These are phyloP conservation scores for Drechslerella coelobrocha DNA, from an alignment of 2,329 filamentous ascomycete genomes.

Conservation along the genomic window DNA sequence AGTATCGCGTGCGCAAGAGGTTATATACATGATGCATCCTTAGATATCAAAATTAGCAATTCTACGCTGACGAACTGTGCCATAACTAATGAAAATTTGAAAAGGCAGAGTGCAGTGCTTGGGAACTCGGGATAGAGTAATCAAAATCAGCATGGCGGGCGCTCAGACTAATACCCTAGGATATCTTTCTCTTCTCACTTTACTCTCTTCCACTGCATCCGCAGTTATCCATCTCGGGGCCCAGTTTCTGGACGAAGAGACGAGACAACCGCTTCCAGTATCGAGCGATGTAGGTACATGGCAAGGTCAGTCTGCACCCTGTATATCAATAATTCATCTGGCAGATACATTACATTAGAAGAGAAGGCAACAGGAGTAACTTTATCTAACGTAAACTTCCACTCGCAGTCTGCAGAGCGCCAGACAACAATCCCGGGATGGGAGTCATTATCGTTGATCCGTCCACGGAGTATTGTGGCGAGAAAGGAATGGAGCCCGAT, in stretches of 20 bases:
- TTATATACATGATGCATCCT: background rate
- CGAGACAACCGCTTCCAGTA: slow-evolving; percentile 19
- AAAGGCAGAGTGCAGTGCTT: background rate
- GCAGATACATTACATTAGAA: background rate
- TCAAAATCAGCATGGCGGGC: background rate
- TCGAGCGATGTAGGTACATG: slow-evolving; percentile 3
- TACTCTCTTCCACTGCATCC: slow-evolving; percentile 12
- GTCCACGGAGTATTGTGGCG: no score
- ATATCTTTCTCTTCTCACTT: background rate
- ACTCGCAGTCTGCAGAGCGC: slow-evolving; percentile 40
- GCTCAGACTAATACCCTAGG: background rate
- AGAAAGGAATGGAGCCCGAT: slow-evolving; percentile 20
- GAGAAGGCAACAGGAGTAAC: no score
- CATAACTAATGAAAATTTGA: background rate
- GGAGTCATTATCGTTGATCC: slow-evolving; percentile 33
- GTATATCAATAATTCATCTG: background rate
- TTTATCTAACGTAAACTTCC: no score
- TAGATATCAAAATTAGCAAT: no score
- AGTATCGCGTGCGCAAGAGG: background rate
- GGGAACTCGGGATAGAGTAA: background rate
- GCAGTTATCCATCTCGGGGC: slow-evolving; percentile 24
- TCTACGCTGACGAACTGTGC: background rate
- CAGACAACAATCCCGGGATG: slow-evolving; percentile 23
- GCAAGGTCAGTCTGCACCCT: slow-evolving; percentile 5
- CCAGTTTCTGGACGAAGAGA: slow-evolving; percentile 30